Evolutionary conservation across 768 basidiomycete genomes (phyloP).

Genomic region (Tulasnella calospora): DNA sequence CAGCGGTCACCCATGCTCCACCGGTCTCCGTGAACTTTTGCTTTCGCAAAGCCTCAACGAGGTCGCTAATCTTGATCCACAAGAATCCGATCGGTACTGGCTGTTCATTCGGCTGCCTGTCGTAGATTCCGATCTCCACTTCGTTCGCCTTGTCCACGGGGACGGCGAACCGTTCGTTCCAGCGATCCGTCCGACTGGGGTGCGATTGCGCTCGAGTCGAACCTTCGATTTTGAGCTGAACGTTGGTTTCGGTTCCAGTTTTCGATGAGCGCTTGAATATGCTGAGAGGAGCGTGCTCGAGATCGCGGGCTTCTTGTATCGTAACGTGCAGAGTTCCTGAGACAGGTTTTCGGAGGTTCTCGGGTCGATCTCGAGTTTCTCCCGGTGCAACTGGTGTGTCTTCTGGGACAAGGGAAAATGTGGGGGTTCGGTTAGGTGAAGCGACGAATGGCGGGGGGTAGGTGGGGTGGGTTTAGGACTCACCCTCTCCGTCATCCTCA

Average conservation of each 20-base stretch:
- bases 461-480: conserved; percentile 28
- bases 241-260: conserved; percentile 73
- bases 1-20: conserved; percentile 95
- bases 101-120: conserved; percentile 71
- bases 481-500: conserved; percentile 76
- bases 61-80: conserved; percentile 90
- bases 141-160: conserved; percentile 97
- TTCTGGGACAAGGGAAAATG: background rate
- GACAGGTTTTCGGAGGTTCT: conserved; percentile 90
- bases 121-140: conserved; percentile 93
- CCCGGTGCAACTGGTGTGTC: conserved; percentile 44
- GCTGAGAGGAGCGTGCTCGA: conserved; percentile 85
- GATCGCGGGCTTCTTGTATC: conserved; percentile 83
- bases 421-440: background rate
- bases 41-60: conserved; percentile 86
- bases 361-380: conserved; percentile 80
- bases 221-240: conserved; percentile 94
- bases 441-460: background rate
- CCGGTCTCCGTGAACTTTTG: conserved; percentile 87
- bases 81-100: conserved; percentile 88
- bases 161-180: conserved; percentile 98
- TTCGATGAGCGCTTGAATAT: conserved; percentile 66
- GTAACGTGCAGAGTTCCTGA: conserved; percentile 89
- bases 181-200: conserved; percentile 88
- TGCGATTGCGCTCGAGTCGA: conserved; percentile 88